These are phyloP conservation scores for Solanum dulcamara DNA, from an alignment of 257 asterid species.

Conservation along the genomic window DNA sequence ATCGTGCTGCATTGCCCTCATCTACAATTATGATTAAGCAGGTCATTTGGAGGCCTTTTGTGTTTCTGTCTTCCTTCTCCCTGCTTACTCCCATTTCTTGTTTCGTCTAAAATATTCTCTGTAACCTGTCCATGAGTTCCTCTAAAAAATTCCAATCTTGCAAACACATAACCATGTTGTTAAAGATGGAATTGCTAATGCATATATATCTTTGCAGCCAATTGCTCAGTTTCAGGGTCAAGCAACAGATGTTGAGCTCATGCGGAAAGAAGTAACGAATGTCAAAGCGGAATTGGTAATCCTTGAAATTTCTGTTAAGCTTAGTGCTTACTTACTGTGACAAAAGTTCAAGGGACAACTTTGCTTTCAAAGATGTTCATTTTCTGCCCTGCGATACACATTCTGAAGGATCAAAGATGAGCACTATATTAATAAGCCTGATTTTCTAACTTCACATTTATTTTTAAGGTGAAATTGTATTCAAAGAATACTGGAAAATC, in stretches of 20 bases:
- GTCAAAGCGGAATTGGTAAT: conserved; percentile 83
- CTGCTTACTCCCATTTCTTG: not conserved
- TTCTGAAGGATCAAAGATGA: not conserved
- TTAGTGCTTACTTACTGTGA: not conserved
- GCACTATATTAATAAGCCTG: not conserved
- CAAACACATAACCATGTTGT: not conserved
- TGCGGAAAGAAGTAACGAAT: conserved; percentile 67
- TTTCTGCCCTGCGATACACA: not conserved
- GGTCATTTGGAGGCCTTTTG: conserved; percentile 22
- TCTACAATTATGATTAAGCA: conserved; percentile 92
- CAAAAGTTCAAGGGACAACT: not conserved
- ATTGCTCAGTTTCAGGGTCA: conserved; percentile 88
- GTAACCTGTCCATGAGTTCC: not conserved
- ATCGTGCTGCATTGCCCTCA: conserved; percentile 92
- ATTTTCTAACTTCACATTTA: not conserved
- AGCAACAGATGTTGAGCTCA: conserved; percentile 84
- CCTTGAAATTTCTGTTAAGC: not conserved
- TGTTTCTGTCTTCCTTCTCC: not conserved
- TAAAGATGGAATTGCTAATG: not conserved
- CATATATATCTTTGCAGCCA: conserved; percentile 49
- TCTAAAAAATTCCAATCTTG: not conserved
- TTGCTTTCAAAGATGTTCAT: not conserved
- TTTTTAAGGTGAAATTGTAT: conserved; percentile 69
- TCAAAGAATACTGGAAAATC: conserved; percentile 71
- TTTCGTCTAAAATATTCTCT: not conserved